Evolutionary conservation across 2,329 filamentous ascomycete species (phyloP), one percentile per base, ranked within the genome.

Genomic region (Claviceps humidiphila): DNA sequence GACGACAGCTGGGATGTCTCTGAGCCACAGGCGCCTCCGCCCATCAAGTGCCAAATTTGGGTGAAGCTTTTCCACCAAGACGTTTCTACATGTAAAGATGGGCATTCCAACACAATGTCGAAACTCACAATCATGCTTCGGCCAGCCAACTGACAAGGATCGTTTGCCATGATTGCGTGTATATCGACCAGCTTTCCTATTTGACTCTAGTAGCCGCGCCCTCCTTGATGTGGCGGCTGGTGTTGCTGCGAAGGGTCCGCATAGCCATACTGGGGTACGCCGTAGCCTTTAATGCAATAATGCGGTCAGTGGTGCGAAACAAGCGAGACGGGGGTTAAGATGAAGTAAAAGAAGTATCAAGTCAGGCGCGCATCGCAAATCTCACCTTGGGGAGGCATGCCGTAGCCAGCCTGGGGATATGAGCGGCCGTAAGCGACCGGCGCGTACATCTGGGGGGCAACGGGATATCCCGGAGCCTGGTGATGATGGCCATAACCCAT

Each of bases 221-320:
- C 58, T 30, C 59, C 59, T 44, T 57, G 57, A 8, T 50, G 58
- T 39, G 54, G 59, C 42, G 54, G 53, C 34, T 53, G 56, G 22
- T 55, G 55, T 50, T 61, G 59, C 56, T 60, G 59, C 24, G 57
- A 57, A 45, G 53, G 54, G 43, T 60, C 58, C 26, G 50, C 53
- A 58, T 79, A 78, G 49, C 69, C 72, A 55, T 76, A 78, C 42
- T 61, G 63, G 17, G 68, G 65, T 7, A 61, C 62, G 48, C 59
- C 64, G 54, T 66, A 73, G 49, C 67, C 71, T 48, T 14, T 17
- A 34, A 43, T 39, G 17, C 2, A 49, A 22, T 50, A 13, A 34
- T 11, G 51, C 58, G 30, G 60, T 56, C 49, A 51, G 22, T 51
- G 22, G 24, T 3, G 9, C 22, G 42, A 44, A 16, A 30, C 22